These are phyloP conservation scores for Lactarius sp. DNA, from an alignment of 768 basidiomycete species.

Conservation along the genomic window DNA sequence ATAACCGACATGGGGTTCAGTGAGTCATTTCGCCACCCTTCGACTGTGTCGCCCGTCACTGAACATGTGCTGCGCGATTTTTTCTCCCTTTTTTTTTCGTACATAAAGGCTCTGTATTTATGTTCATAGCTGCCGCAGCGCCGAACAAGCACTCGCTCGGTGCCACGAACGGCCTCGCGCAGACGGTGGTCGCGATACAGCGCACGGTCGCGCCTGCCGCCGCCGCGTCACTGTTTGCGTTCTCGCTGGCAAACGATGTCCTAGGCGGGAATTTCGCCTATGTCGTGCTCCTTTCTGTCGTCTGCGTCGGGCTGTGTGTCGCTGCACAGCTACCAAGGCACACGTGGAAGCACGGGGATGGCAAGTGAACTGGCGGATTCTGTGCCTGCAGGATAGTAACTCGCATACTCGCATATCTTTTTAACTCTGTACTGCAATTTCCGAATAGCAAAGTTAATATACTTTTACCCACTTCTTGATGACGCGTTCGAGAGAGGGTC, in stretches of 20 bases:
- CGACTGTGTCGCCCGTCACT: neutral
- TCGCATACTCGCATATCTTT: too few species aligned
- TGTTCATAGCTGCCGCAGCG: conserved; percentile 59
- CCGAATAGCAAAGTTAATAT: too few species aligned
- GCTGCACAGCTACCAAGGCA: conserved; percentile 8
- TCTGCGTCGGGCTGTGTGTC: neutral
- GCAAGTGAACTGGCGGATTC: neutral
- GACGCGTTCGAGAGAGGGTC: too few species aligned
- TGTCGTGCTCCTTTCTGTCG: neutral
- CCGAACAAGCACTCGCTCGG: conserved; percentile 60
- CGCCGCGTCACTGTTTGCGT: conserved; percentile 60
- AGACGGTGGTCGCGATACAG: conserved; percentile 37
- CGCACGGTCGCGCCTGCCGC: conserved; percentile 48
- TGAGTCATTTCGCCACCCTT: neutral
- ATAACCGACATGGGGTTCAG: conserved; percentile 19
- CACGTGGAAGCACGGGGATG: neutral
- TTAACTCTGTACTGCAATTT: too few species aligned
- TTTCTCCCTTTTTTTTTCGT: too few species aligned
- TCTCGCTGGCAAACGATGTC: conserved; percentile 46
- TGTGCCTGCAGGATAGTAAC: neutral
- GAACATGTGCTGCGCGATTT: neutral
- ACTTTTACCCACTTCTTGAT: too few species aligned
- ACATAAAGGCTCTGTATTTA: conserved; percentile 41
- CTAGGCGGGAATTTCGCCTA: conserved; percentile 39
- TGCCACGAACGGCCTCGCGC: conserved; percentile 13